These are phyloP conservation scores for Jaminaea rosea DNA, from an alignment of 1,284 basidiomycete species.

Conservation along the genomic window DNA sequence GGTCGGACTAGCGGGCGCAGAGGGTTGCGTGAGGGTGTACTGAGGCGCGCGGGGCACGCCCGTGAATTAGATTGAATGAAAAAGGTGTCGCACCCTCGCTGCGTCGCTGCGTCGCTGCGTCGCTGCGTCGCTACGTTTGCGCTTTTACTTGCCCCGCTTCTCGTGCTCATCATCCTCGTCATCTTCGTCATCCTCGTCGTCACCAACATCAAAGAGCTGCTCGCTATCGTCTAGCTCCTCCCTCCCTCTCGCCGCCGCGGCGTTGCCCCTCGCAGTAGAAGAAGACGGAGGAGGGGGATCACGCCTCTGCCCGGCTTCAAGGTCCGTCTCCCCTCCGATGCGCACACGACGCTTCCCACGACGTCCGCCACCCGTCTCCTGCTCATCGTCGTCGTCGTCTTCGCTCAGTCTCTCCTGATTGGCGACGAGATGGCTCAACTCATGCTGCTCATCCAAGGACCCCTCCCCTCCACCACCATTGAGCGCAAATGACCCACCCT, in stretches of 20 bases:
- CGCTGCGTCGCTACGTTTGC: too few species aligned
- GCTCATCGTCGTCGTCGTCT: slow-evolving; percentile 14
- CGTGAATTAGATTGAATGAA: too few species aligned
- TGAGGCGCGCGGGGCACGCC: too few species aligned
- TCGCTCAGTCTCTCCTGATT: slow-evolving; percentile 21
- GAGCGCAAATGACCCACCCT: not conserved
- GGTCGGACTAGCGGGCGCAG: not conserved
- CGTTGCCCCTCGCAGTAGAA: not conserved
- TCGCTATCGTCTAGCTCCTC: slow-evolving; percentile 13
- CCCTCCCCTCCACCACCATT: not conserved
- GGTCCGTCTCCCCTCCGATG: not conserved
- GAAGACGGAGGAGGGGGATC: not conserved
- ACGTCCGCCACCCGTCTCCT: not conserved
- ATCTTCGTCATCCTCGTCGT: slow-evolving; percentile 40
- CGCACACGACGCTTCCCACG: not conserved
- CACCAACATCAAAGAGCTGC: slow-evolving; percentile 52
- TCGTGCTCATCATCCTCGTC: not conserved
- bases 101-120: too few species aligned
- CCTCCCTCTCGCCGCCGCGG: not conserved
- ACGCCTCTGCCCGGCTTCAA: not conserved
- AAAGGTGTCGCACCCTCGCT: too few species aligned
- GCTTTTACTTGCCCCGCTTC: not conserved
- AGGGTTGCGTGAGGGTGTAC: not conserved
- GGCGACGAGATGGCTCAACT: not conserved
- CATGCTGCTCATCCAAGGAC: not conserved